Evolutionary conservation across 2,329 filamentous ascomycete species (phyloP).

Genomic region (Calonectria montana): DNA sequence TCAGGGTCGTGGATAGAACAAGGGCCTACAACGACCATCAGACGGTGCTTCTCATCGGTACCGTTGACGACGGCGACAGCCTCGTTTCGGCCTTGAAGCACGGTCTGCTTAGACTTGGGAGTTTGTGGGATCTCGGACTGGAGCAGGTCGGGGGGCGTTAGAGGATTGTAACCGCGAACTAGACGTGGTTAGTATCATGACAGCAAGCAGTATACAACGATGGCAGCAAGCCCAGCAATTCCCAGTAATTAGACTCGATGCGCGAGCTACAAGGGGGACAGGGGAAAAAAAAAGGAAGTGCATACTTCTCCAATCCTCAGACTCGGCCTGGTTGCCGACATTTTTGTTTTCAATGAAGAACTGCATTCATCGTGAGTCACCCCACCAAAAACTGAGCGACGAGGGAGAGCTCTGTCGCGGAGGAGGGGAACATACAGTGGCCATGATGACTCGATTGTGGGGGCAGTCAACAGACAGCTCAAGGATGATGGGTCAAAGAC

Average conservation of each 20-base stretch:
- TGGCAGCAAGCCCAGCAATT: background rate
- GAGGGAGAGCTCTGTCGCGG: constrained; percentile 16
- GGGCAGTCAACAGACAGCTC: constrained; percentile 2
- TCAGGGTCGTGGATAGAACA: constrained; percentile 97
- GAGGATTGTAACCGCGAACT: constrained; percentile 92
- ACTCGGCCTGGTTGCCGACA: constrained; percentile 78
- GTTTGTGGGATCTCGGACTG: constrained; percentile 87
- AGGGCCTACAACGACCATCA: constrained; percentile 86
- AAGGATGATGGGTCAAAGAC: constrained; percentile 5
- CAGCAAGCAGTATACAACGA: background rate
- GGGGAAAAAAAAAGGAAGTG: constrained; percentile 26
- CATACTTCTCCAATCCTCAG: constrained; percentile 87
- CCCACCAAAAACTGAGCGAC: constrained; percentile 26
- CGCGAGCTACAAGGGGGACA: background rate
- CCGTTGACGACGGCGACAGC: constrained; percentile 76
- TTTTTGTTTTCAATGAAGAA: constrained; percentile 85
- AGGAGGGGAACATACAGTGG: constrained; percentile 38
- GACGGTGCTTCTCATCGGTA: constrained; percentile 68
- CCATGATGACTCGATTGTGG: constrained; percentile 35
- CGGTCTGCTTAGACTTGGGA: constrained; percentile 67
- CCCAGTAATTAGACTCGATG: background rate
- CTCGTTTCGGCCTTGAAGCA: constrained; percentile 71
- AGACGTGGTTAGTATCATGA: constrained; percentile 39
- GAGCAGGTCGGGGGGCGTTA: constrained; percentile 93
- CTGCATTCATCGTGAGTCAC: constrained; percentile 46